These are phyloP conservation scores for Monosporascus cannonballus DNA, from an alignment of 2,329 filamentous ascomycete species.

Conservation along the genomic window DNA sequence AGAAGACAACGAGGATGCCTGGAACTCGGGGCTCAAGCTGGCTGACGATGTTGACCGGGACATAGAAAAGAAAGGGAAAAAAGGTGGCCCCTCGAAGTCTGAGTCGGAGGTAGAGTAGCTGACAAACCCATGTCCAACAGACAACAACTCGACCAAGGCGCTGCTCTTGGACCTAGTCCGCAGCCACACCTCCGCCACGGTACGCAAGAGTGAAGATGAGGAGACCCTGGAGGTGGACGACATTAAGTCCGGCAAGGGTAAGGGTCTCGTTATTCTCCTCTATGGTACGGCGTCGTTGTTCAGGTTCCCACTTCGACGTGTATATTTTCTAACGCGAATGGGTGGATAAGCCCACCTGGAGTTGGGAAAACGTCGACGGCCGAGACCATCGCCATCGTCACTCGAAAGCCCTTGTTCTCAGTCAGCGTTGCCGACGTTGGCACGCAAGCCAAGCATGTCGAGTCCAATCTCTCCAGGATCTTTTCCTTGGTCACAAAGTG, in stretches of 20 bases:
- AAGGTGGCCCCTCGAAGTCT: too few species aligned
- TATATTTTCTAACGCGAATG: neutral
- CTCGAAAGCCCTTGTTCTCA: slow-evolving; percentile 7
- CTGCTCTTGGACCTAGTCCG: slow-evolving; percentile 1
- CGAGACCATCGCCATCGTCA: slow-evolving; percentile 5
- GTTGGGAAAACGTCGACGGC: slow-evolving; percentile 10
- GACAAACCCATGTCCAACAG: too few species aligned
- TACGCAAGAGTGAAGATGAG: neutral
- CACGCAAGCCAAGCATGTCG: slow-evolving; percentile 4
- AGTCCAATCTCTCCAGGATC: slow-evolving; percentile 6
- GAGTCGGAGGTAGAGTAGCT: too few species aligned
- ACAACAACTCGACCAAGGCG: neutral
- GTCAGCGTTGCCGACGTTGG: slow-evolving; percentile 7
- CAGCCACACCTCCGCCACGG: neutral
- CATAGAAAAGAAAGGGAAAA: too few species aligned
- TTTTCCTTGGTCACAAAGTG: slow-evolving; percentile 8
- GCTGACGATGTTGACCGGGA: neutral
- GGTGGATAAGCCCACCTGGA: slow-evolving; percentile 5
- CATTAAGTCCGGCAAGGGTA: slow-evolving; percentile 6
- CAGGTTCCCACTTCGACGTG: neutral
- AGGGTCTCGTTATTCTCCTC: slow-evolving; percentile 9
- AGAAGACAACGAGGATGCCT: neutral
- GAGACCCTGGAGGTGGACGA: slow-evolving; percentile 4
- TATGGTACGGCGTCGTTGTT: slow-evolving; percentile 4
- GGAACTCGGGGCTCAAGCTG: slow-evolving; percentile 2